phyloP scores from a whole-genome alignment of 2,329 filamentous ascomycete species.

The Botryotinia narcissicola region DNA sequence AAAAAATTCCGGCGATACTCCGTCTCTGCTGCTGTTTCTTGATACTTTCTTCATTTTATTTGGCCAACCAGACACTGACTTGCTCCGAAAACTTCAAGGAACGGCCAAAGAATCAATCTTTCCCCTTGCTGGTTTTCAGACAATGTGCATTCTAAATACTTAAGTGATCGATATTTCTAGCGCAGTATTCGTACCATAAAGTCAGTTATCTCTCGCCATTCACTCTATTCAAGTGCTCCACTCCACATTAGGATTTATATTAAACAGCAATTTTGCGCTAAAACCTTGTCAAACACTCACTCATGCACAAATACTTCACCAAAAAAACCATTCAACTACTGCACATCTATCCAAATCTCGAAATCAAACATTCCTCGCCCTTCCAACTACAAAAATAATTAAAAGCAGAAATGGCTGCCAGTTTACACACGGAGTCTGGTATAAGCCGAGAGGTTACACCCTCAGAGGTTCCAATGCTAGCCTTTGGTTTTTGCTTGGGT shows the following conservation, averaged over 20 bases:
- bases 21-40: not conserved
- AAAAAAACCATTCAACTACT: not conserved
- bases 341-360: not conserved
- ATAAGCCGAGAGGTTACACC: not conserved
- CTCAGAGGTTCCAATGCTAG: not conserved
- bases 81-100: not conserved
- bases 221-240: not conserved
- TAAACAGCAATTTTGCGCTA: not conserved
- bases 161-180: not conserved
- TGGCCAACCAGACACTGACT: not conserved
- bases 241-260: not conserved
- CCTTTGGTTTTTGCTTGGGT: not conserved
- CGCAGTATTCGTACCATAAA: not conserved
- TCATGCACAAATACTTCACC: not conserved
- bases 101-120: too few relatives aligned
- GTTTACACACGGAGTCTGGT: not conserved
- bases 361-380: not conserved
- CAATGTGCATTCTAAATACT: not conserved
- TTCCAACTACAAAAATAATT: not conserved
- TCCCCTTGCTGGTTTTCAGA: not conserved
- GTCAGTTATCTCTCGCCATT: not conserved
- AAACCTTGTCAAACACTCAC: too few relatives aligned
- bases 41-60: not conserved
- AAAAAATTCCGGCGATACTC: not conserved
- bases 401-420: not conserved